Evolutionary conservation across 2,329 filamentous ascomycete genomes (phyloP).

Genomic region (Ciborinia camelliae): DNA sequence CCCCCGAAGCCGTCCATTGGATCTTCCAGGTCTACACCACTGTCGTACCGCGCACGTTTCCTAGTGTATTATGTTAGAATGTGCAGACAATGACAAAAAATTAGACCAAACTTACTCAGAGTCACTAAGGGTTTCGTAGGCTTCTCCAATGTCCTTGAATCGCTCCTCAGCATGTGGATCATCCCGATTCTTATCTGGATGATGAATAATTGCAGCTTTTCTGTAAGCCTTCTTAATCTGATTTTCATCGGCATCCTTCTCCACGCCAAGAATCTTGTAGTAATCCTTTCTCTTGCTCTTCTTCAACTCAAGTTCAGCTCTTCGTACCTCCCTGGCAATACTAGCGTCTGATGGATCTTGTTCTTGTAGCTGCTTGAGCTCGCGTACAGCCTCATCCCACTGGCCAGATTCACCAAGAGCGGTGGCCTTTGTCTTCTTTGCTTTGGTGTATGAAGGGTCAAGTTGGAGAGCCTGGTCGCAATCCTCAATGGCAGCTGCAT

Average conservation of each 20-base stretch:
- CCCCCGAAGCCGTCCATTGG: slow-evolving; percentile 71
- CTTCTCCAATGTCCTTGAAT: slow-evolving; percentile 98
- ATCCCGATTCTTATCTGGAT: slow-evolving; percentile 96
- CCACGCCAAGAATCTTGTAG: slow-evolving; percentile 91
- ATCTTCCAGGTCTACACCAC: slow-evolving; percentile 86
- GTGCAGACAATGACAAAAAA: slow-evolving; percentile 5
- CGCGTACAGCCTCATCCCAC: slow-evolving; percentile 88
- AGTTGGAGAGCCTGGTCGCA: slow-evolving; percentile 80
- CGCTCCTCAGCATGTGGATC: slow-evolving; percentile 79
- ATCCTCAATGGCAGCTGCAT: slow-evolving; percentile 75
- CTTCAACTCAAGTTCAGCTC: slow-evolving; percentile 92
- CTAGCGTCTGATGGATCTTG: slow-evolving; percentile 76
- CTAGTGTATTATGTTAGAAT: slow-evolving; percentile 46
- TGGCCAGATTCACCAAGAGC: slow-evolving; percentile 78
- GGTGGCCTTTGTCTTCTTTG: slow-evolving; percentile 89
- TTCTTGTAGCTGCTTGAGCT: slow-evolving; percentile 84
- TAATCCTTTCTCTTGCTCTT: slow-evolving; percentile 97
- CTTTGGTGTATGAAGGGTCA: slow-evolving; percentile 83
- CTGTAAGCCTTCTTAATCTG: slow-evolving; percentile 97
- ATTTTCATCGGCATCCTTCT: slow-evolving; percentile 78
- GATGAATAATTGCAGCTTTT: slow-evolving; percentile 88
- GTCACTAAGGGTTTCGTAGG: slow-evolving; percentile 93
- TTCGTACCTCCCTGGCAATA: slow-evolving; percentile 79
- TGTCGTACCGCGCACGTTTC: slow-evolving; percentile 88
- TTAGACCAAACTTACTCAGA: slow-evolving; percentile 65